phyloP scores from a whole-genome alignment of 176 grass and related monocot genomes.

The Miscanthus lutarioriparius region DNA sequence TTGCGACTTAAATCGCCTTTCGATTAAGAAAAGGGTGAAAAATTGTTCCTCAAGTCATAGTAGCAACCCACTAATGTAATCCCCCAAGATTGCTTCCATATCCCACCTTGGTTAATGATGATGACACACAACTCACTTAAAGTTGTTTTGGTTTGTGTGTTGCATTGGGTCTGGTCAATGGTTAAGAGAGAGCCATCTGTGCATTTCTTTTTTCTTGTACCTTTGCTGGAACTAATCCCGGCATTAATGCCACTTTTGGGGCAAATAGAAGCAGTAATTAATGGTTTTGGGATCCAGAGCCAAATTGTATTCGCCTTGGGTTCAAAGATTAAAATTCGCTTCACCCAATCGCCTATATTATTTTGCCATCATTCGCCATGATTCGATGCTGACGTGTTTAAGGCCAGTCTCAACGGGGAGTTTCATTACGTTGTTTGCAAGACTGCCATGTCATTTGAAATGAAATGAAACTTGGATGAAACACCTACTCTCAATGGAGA shows the following conservation, averaged over 20 bases:
- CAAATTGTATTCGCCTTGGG: constrained; percentile 50
- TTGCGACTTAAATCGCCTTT: constrained; percentile 28
- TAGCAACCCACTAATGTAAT: constrained; percentile 42
- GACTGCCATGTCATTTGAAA: no score
- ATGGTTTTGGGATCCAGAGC: constrained; percentile 70
- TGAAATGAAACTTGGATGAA: no score
- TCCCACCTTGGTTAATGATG: constrained; percentile 55
- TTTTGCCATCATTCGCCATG: constrained; percentile 57
- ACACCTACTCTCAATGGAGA: no score
- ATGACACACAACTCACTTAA: constrained; percentile 64
- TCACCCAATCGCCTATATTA: constrained; percentile 30
- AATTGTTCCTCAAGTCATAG: constrained; percentile 34
- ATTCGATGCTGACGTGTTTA: constrained; percentile 36
- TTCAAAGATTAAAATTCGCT: constrained; percentile 51
- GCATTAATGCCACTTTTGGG: constrained; percentile 47
- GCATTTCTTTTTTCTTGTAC: constrained; percentile 3
- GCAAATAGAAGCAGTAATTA: constrained; percentile 56
- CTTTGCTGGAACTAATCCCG: constrained; percentile 38
- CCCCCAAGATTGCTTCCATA: constrained; percentile 48
- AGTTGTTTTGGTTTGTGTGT: constrained; percentile 63
- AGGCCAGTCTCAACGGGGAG: no score
- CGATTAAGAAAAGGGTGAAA: constrained; percentile 35
- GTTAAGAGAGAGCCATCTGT: constrained; percentile 32
- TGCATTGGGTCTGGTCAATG: constrained; percentile 51
- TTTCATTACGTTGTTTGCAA: no score